Conservation (phyloP, 2,329 filamentous ascomycete species). For the Trichoderma harzianum region DNA sequence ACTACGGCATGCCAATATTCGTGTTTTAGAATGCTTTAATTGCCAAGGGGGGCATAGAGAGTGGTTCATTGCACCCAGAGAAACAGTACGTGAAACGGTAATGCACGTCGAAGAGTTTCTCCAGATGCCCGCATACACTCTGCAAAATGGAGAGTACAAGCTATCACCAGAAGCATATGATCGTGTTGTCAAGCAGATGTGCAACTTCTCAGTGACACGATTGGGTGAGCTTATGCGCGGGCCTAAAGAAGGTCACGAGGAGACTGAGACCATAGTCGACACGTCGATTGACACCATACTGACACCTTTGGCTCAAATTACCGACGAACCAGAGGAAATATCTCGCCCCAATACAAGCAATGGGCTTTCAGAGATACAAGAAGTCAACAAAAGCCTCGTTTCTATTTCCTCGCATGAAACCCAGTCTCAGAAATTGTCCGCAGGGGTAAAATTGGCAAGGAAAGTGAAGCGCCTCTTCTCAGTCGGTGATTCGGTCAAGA, state of each 20-base stretch:
- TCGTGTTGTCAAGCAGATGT: background rate
- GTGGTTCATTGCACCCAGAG: background rate
- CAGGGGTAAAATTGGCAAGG: background rate
- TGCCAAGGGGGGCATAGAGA: background rate
- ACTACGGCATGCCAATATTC: background rate
- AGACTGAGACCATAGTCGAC: background rate
- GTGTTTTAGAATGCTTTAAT: background rate
- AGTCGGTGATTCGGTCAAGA: background rate
- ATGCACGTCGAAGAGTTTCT: background rate
- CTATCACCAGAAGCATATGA: background rate
- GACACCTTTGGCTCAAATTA: background rate
- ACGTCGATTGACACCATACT: background rate
- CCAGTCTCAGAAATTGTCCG: background rate
- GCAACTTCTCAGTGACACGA: background rate
- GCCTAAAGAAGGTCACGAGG: background rate
- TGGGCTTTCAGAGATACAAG: background rate
- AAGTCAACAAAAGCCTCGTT: background rate
- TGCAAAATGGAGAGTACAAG: background rate
- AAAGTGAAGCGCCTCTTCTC: background rate
- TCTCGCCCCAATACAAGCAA: background rate
- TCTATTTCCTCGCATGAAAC: background rate
- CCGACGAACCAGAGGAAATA: background rate
- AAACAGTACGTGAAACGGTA: background rate
- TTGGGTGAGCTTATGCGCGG: background rate
- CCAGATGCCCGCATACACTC: conserved; percentile 1